phyloP scores from a whole-genome alignment of 2,329 filamentous ascomycete species.

The Alternaria triticimaculans region DNA sequence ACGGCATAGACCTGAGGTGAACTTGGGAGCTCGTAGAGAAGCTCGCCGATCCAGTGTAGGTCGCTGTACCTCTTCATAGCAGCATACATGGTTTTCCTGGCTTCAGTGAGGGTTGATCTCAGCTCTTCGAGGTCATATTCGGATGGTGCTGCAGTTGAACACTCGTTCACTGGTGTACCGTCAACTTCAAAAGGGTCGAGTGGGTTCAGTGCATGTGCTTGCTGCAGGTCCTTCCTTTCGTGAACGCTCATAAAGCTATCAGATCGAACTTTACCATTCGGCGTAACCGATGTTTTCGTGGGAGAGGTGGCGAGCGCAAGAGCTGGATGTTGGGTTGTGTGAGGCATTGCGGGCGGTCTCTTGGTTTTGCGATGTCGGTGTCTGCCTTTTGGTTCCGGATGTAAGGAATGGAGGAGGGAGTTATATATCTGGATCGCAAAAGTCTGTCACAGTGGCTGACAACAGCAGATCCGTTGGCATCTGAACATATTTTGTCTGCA shows the following conservation, averaged over 20 bases:
- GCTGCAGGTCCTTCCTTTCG: background rate
- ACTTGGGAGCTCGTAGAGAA: background rate
- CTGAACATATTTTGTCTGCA: background rate
- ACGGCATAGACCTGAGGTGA: background rate
- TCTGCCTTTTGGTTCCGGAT: background rate
- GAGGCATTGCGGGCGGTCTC: background rate
- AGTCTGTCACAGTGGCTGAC: background rate
- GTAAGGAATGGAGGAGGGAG: background rate
- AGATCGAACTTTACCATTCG: background rate
- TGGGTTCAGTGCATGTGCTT: background rate
- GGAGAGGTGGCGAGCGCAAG: background rate
- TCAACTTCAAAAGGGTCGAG: background rate
- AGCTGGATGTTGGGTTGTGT: background rate
- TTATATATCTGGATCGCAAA: background rate
- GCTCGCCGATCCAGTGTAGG: background rate
- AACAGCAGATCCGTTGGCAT: background rate
- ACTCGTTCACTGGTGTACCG: background rate
- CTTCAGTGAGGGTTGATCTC: background rate
- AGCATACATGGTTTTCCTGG: background rate
- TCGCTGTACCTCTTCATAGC: background rate
- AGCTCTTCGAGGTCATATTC: background rate
- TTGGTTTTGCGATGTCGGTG: background rate
- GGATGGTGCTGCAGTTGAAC: background rate
- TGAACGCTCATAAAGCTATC: background rate
- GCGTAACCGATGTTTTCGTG: background rate